Conservation (phyloP, 176 grass and related monocot genomes). For the Avena insularis region DNA sequence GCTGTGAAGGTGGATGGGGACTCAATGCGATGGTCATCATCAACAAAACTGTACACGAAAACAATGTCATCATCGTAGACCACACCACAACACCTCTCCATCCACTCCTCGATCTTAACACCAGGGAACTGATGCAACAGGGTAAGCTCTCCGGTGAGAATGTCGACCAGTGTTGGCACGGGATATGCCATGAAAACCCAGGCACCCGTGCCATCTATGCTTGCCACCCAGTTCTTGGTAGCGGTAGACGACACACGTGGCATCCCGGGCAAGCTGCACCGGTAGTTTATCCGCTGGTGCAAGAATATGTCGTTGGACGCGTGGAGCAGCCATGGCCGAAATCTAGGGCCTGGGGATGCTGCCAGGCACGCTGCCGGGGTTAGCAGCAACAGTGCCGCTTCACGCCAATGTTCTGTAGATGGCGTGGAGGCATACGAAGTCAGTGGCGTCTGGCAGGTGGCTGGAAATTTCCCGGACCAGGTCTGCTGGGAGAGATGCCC, state of each 20-base stretch:
- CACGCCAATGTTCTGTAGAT: conserved; percentile 11
- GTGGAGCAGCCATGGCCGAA: not conserved
- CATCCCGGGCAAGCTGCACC: not conserved
- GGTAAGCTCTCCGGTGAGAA: not conserved
- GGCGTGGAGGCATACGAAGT: conserved; percentile 19
- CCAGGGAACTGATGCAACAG: not conserved
- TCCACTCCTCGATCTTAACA: not conserved
- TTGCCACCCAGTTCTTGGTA: not conserved
- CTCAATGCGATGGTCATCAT: too few relatives aligned
- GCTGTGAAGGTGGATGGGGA: not conserved
- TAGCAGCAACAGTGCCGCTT: not conserved
- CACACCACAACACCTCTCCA: too few relatives aligned
- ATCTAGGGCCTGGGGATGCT: not conserved
- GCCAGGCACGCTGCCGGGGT: not conserved
- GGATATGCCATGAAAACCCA: not conserved
- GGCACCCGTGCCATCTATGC: not conserved
- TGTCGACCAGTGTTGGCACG: not conserved
- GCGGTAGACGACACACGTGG: not conserved
- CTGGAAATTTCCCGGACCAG: not conserved
- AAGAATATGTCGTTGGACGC: too few relatives aligned
- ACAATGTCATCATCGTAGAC: too few relatives aligned
- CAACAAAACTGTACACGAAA: not conserved
- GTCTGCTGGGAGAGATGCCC: not conserved
- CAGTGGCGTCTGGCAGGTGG: not conserved
- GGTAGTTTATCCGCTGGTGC: too few relatives aligned